phyloP scores from a whole-genome alignment of 2,329 filamentous ascomycete species.

The Blastomyces gilchristii region DNA sequence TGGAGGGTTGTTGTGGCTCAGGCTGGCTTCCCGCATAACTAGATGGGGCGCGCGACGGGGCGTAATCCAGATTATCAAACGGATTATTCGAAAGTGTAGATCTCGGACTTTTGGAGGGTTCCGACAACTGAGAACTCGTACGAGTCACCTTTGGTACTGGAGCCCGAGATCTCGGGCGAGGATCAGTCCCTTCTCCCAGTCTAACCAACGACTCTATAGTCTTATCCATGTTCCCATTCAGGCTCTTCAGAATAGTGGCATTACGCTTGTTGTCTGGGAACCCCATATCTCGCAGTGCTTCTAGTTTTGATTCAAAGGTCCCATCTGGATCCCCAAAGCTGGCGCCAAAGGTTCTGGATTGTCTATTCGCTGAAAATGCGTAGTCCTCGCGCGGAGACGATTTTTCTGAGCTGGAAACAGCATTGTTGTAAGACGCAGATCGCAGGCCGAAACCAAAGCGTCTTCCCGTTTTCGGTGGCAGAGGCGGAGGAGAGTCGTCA shows the following conservation, averaged over 20 bases:
- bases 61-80: constrained; percentile 47
- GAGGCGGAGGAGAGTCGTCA: constrained; percentile 42
- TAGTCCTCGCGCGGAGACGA: constrained; percentile 28
- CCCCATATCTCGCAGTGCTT: constrained; percentile 76
- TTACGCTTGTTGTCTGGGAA: constrained; percentile 79
- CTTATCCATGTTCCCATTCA: constrained; percentile 75
- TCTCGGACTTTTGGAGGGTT: constrained; percentile 15
- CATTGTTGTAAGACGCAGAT: constrained; percentile 61
- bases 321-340: constrained; percentile 45
- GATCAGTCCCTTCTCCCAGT: constrained; percentile 57
- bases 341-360: constrained; percentile 47
- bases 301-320: constrained; percentile 62
- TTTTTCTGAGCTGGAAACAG: constrained; percentile 51
- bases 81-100: constrained; percentile 49
- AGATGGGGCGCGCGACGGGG: constrained; percentile 19
- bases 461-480: constrained; percentile 49
- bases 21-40: background rate
- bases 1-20: constrained; percentile 22
- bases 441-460: constrained; percentile 55
- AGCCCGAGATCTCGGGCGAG: constrained; percentile 46
- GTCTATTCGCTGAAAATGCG: constrained; percentile 47
- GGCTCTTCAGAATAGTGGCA: constrained; percentile 65
- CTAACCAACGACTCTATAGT: constrained; percentile 76
- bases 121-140: constrained; percentile 15
- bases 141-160: constrained; percentile 32